Percentiles rank a stretch among this genome's conserved stretches.
These are phyloP conservation scores for Picea glauca DNA, from an alignment of 75 land plant species.

Conservation along the genomic window DNA sequence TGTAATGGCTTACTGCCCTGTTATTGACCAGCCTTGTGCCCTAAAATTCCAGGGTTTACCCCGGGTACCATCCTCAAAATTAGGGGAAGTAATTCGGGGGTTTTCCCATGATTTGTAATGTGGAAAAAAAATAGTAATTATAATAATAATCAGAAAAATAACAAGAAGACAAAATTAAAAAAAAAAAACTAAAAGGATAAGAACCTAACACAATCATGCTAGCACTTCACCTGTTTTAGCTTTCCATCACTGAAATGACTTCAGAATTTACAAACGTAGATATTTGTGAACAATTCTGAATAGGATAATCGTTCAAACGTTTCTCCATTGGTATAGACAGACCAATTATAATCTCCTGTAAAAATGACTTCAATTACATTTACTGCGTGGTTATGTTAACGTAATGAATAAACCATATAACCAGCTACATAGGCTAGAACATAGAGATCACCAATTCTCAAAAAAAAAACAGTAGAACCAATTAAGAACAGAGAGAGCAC, in stretches of 20 bases:
- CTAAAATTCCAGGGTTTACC: too few species aligned
- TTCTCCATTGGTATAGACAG: constrained; percentile 10
- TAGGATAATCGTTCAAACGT: not conserved
- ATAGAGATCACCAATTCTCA: not conserved
- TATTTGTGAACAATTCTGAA: constrained; percentile 9
- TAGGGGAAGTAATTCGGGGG: too few species aligned
- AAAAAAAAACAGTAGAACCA: not conserved
- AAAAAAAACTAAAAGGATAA: too few species aligned
- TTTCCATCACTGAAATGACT: constrained; percentile 9
- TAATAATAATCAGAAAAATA: too few species aligned
- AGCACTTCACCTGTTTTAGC: constrained; percentile 10
- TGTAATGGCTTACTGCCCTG: too few species aligned
- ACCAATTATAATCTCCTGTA: constrained; percentile 14
- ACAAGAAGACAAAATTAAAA: too few species aligned
- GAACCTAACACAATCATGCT: not conserved
- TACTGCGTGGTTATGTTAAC: not conserved
- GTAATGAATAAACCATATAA: too few species aligned
- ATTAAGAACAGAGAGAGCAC: not conserved
- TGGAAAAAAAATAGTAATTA: too few species aligned
- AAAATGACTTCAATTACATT: constrained; percentile 9
- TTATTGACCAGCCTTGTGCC: too few species aligned
- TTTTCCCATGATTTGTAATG: too few species aligned
- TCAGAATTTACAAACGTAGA: constrained; percentile 9
- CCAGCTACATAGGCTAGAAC: not conserved
- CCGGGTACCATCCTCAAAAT: too few species aligned